phyloP scores from a whole-genome alignment of 2,329 filamentous ascomycete genomes.

The Beauveria sp. region DNA sequence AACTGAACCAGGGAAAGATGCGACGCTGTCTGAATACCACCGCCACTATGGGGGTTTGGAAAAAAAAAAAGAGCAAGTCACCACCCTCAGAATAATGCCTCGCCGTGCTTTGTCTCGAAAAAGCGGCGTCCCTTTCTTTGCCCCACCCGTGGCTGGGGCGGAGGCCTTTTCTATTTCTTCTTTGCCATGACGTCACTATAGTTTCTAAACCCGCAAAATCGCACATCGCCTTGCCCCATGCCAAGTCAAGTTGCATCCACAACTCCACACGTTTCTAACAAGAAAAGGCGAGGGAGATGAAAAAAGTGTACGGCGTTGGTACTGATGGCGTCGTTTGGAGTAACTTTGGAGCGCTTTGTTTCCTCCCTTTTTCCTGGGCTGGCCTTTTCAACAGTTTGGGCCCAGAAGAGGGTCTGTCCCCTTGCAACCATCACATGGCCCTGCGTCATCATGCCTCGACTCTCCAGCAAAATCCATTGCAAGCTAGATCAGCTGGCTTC shows the following conservation, averaged over 20 bases:
- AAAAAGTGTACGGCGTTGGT: too few species aligned
- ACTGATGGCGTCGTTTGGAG: too few species aligned
- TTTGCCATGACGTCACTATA: background rate
- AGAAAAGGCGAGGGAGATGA: too few species aligned
- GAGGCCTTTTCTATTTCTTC: background rate
- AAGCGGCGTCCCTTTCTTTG: background rate
- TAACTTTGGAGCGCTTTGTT: too few species aligned
- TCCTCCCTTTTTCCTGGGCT: background rate
- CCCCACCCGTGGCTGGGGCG: background rate
- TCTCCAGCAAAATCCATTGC: background rate
- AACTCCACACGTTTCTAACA: background rate
- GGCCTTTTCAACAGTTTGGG: background rate
- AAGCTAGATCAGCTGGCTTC: background rate
- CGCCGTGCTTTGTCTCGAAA: background rate
- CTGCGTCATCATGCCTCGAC: background rate
- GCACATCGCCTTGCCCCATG: background rate
- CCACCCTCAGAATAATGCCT: too few species aligned
- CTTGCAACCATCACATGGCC: too few species aligned
- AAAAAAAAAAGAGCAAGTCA: too few species aligned
- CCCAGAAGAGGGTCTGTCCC: too few species aligned
- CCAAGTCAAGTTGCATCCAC: background rate
- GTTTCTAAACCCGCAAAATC: background rate
- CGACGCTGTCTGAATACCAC: background rate
- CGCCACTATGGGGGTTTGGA: too few species aligned
- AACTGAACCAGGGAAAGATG: background rate